Conservation (phyloP, 176 grass and related monocot genomes). For the Urochloa ruziziensis region DNA sequence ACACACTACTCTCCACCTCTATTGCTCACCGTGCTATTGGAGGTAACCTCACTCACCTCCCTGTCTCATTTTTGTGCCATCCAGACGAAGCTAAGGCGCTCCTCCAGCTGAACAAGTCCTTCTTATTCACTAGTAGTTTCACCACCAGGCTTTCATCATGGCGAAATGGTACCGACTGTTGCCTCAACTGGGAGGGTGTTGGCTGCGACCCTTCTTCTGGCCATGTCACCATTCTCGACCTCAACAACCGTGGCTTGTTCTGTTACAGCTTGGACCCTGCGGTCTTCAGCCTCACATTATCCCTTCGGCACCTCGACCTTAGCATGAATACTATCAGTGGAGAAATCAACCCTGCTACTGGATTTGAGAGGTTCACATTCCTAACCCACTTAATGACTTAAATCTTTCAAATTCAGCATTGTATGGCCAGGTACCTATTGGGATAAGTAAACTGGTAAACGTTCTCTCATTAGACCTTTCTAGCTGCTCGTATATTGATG, state of each 20-base stretch:
- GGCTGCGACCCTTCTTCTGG: background rate
- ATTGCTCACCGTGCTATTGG: no score
- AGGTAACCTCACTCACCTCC: background rate
- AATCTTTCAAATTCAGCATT: slow-evolving; percentile 8
- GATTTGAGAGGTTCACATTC: background rate
- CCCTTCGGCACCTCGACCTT: background rate
- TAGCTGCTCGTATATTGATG: background rate
- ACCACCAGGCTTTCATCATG: background rate
- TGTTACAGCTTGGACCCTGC: background rate
- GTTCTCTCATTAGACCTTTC: background rate
- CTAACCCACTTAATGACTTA: slow-evolving; percentile 24
- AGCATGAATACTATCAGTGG: background rate
- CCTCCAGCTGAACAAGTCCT: slow-evolving; percentile 1
- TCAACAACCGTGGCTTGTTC: background rate
- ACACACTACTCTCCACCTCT: background rate
- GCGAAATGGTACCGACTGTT: background rate
- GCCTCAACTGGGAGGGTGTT: slow-evolving; percentile 23
- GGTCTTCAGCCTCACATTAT: background rate
- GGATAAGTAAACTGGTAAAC: background rate
- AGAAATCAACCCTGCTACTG: background rate
- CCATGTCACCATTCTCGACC: background rate
- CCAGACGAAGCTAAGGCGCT: background rate
- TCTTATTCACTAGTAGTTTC: no score
- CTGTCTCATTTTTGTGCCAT: background rate
- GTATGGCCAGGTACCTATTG: background rate